These are phyloP conservation scores for Pichia inconspicua DNA, from an alignment of 1,139 yeast species.

Conservation along the genomic window DNA sequence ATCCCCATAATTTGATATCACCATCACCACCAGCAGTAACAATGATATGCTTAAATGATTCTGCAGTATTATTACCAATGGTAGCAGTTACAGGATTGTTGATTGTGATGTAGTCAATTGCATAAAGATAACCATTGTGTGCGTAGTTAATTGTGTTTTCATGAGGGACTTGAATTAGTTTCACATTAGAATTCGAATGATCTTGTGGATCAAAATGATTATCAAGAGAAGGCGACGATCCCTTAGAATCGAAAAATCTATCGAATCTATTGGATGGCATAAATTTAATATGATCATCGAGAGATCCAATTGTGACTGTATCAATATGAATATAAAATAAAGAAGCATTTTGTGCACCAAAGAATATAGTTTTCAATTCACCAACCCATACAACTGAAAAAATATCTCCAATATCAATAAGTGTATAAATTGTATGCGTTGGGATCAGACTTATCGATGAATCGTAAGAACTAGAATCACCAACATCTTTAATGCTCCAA, in stretches of 20 bases:
- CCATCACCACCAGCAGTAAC: conserved; percentile 92
- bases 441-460: conserved; percentile 10
- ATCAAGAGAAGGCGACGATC: conserved; percentile 25
- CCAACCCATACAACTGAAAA: conserved; percentile 75
- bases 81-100: conserved; percentile 16
- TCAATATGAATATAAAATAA: conserved; percentile 60
- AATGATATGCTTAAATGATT: conserved; percentile 34
- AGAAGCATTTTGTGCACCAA: conserved; percentile 91
- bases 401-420: conserved; percentile 87
- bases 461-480: conserved; percentile 3
- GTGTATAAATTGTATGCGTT: conserved; percentile 64
- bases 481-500: conserved; percentile 50
- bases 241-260: conserved; percentile 82
- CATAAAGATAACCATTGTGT: conserved; percentile 83
- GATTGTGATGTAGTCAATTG: conserved; percentile 38
- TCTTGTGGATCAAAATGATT: background rate
- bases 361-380: conserved; percentile 51
- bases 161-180: conserved; percentile 59
- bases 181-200: conserved; percentile 1
- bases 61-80: conserved; percentile 22
- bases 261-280: conserved; percentile 80
- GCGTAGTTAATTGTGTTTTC: conserved; percentile 70
- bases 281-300: conserved; percentile 32
- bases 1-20: conserved; percentile 64
- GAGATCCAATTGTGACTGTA: conserved; percentile 19